Percentiles rank a stretch among this genome's conserved stretches.
These are phyloP conservation scores for Colletotrichum siamense DNA, from an alignment of 2,329 filamentous ascomycete genomes.

Conservation along the genomic window DNA sequence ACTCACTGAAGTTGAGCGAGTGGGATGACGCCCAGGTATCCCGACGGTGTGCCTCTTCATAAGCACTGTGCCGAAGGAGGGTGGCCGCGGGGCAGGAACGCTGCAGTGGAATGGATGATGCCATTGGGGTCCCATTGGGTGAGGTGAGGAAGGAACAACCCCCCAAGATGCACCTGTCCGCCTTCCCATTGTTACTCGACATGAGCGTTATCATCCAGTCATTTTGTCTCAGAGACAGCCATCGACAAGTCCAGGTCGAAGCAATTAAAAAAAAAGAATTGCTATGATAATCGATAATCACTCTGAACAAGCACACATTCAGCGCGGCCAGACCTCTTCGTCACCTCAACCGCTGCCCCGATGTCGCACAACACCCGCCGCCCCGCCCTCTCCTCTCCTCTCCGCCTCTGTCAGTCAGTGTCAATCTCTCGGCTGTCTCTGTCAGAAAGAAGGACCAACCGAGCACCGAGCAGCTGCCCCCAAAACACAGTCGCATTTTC, in stretches of 20 bases:
- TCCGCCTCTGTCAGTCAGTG: not conserved
- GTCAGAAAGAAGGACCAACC: not conserved
- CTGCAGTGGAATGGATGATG: constrained; percentile 14
- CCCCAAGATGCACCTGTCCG: not conserved
- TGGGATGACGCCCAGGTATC: constrained; percentile 12
- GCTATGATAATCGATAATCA: too few species aligned
- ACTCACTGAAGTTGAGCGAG: not conserved
- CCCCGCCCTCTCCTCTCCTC: not conserved
- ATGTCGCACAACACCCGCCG: not conserved
- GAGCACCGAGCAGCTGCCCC: not conserved
- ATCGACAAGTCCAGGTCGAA: not conserved
- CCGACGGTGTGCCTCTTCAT: not conserved
- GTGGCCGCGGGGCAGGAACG: constrained; percentile 9
- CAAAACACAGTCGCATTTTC: constrained; percentile 7
- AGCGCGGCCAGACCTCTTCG: not conserved
- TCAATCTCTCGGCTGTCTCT: not conserved
- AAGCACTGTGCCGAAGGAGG: not conserved
- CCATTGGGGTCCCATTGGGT: not conserved
- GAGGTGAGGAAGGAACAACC: not conserved
- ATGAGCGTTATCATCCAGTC: not conserved
- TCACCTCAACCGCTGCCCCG: not conserved
- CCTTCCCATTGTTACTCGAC: not conserved
- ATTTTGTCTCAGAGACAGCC: not conserved
- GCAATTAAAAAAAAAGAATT: not conserved
- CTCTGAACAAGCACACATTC: not conserved